Base-by-base conservation (phyloP, 1,139 yeast genomes). In the Lodderomyces parapsilosis region DNA sequence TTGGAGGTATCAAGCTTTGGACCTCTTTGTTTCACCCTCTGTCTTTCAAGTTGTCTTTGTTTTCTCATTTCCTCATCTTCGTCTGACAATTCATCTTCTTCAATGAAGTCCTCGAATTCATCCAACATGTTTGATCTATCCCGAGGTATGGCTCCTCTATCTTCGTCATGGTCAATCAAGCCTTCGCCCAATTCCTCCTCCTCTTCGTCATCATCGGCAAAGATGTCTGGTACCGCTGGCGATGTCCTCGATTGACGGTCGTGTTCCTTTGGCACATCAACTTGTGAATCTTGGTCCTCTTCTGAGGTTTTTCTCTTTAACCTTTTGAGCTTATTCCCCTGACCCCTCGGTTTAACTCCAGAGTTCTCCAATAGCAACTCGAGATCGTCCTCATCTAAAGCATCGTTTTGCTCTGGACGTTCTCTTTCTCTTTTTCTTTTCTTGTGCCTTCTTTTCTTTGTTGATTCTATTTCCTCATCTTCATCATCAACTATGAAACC, bases 401-500 rank as follows among this genome's bases (percentile, higher is more conserved):
- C 87, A 48, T 86, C 93, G 48, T 76, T 84, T 18, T 63, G 78
- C 22, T 65, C 44, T 9, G 51, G 40, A 47, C 54, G 63, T 62
- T 66, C 70, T 68, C 68, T 74, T 66, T 61, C 62, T 62, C 58
- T 68, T 54, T 60, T 69, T 50, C 61, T 62, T 49, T 59, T 71
- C 55, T 53, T 67, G 22, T 39, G 36, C 17, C 33, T 39, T 49
- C 59, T 71, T 56, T 53, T 68, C 49, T 52, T 60, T 45, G 67
- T 76, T 4, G 69, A 72, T 30, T 61, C 72, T 13, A 66, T 78
- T 11, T 67, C 82, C 25, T 77, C 86, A 23, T 83, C 94, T 42
- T 86, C 96, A 54, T 89, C 96, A 55, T 89, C 97, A 10, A 90
- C 97, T 58, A 91, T 91, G 64, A 91, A 90, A 0, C 97, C 98